Base-by-base conservation (phyloP, 495 filamentous ascomycete species). In the Podospora tetraspora region DNA sequence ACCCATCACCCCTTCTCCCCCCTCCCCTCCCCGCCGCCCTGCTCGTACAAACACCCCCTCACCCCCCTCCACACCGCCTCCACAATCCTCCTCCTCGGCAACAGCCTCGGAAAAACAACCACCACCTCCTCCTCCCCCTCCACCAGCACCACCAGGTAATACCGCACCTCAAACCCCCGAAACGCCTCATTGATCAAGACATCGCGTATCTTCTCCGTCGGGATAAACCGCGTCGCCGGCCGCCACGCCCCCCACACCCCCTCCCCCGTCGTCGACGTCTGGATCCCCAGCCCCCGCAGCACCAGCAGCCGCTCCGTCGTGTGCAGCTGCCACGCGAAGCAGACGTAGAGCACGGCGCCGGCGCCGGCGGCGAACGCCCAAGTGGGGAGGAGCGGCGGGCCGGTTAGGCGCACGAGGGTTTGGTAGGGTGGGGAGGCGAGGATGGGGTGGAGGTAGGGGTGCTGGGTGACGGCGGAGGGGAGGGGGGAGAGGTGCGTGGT, bases 101-200 rank as follows among this genome's bases (percentile, higher is more conserved):
- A 75, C 65, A 97, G 77, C 66, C 86, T 87, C 77, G 94, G 95
- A 77, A 98, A 99, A 5, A 98, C 93, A 30, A 99, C 94, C 11
- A 97, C 89, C 16, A 95, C 87, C 64, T 92, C 89, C 66, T 88
- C 87, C 80, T 98, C 95, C 52, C 91, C 94, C 74, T 96, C 91
- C 61, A 98, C 94, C 70, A 97, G 89, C 12, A 98, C 91, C 11
- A 90, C 87, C 16, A 99, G 81, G 77, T 97, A 97, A 76, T 92
- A 96, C 64, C 90, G 82, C 61, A 97, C 94, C 78, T 93, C 92
- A 75, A 97, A 96, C 57, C 95, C 94, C 68, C 87, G 87, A 79
- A 98, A 98, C 34, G 94, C 95, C 78, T 99, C 95, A 77, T 97
- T 92, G 59, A 99, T 91, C 66, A 97, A 85, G 66, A 98, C 89